Evolutionary conservation across 257 asterid genomes (phyloP), one percentile per base, ranked within the genome.

Genomic region (Solanum chiquidenum): DNA sequence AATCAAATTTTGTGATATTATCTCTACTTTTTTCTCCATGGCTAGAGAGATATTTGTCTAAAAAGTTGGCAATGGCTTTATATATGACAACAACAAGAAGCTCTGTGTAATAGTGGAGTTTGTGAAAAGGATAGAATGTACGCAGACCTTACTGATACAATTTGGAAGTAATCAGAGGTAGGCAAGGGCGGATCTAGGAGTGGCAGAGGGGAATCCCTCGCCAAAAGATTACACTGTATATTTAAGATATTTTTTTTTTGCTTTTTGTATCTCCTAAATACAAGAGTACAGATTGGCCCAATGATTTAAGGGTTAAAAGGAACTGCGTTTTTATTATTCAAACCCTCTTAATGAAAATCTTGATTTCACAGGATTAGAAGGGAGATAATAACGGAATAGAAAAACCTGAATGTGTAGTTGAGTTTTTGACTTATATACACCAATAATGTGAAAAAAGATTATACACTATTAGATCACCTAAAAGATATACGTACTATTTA

Each of bases 71-170:
- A 31, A 7, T 71, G 69, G 37, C 3, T 68, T 68, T 12, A 68
- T 68, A 27, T 64, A 64, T 1, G 12, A 5, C 21, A 13, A 62
- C 4, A n/a, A 23, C 0, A 62, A 10, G 0, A 4, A 23, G 7
- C 13, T 5, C 2, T 0, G 1, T 4, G 14, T 10, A 62, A 62
- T 25, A 66, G 73, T 6, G 7, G 1, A 25, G 34, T 3, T 0
- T 23, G 16, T 3, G 14, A 64, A 64, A n/a, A 64, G 33, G 3
- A 1, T n/a, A 23, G 4, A 0, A 68, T 68, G 0, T 68, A 4
- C 0, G 2, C 4, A 20, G n/a, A 16, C 7, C 0, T 6, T 52
- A 52, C 0, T 52, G 62, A 0, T 16, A 52, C 4, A 52, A 6
- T 52, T 52, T 52, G n/a, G 64, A 55, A 55, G 5, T 55, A 55